Percentiles rank a stretch among this genome's conserved stretches.
These are phyloP conservation scores for Cryptococcus depauperatus DNA, from an alignment of 1,284 basidiomycete genomes.

Conservation along the genomic window DNA sequence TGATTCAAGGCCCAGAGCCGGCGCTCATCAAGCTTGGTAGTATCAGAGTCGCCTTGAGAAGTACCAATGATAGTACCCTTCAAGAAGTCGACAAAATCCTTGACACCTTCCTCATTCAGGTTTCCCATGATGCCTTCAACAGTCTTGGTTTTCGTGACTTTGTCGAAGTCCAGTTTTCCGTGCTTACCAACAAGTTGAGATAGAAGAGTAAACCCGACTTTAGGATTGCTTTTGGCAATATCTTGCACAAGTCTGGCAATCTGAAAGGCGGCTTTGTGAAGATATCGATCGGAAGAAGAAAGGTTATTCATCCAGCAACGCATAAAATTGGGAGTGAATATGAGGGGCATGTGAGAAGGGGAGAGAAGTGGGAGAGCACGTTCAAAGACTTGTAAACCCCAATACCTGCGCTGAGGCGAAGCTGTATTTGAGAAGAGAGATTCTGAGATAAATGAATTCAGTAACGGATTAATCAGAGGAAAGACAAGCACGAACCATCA, in stretches of 20 bases:
- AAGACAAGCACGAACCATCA: constrained; percentile 57
- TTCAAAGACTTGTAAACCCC: constrained; percentile 89
- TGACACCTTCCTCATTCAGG: constrained; percentile 68
- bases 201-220: constrained; percentile 75
- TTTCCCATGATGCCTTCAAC: constrained; percentile 74
- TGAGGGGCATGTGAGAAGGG: constrained; percentile 62
- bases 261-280: constrained; percentile 78
- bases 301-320: constrained; percentile 94
- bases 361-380: constrained; percentile 65
- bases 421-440: constrained; percentile 75
- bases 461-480: neutral
- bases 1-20: constrained; percentile 83
- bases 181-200: constrained; percentile 78
- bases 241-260: constrained; percentile 68
- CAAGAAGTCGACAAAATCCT: constrained; percentile 67
- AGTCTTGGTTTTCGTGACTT: constrained; percentile 85
- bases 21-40: constrained; percentile 34
- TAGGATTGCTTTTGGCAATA: constrained; percentile 67
- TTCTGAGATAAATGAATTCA: constrained; percentile 51
- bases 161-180: constrained; percentile 83
- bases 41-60: constrained; percentile 25
- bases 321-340: constrained; percentile 95
- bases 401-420: constrained; percentile 84
- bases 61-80: constrained; percentile 54
- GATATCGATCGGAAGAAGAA: constrained; percentile 71